Evolutionary conservation across 768 basidiomycete genomes (phyloP), one percentile per base, ranked within the genome.

Genomic region (Gyrodon lividus): DNA sequence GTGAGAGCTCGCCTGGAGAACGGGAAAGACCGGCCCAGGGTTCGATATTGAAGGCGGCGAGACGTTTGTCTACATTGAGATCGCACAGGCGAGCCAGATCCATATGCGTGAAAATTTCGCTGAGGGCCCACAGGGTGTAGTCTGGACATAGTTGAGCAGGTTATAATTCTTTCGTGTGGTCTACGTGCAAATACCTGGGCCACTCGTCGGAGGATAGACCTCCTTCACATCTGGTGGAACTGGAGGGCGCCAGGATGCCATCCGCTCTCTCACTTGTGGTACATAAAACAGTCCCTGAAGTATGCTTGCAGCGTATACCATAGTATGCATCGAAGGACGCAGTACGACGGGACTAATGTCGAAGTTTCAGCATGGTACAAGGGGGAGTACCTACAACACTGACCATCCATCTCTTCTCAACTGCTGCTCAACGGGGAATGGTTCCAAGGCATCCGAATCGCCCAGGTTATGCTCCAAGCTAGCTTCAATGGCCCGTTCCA

Each of bases 401-500:
- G 34, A 86, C 87, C 83, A 74, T 46, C 79, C 77, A 52, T 77
- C 80, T 55, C 82, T 76, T 22, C 87, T 73, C 3, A 83, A 58
- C 26, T 74, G 71, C 26, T 82, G 71, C 48, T 83, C 78, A 4
- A 80, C 59, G 0, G 82, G 78, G 31, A 77, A 70, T 20, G 76
- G 72, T 44, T 83, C 81, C 31, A 75, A 70, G 4, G 83, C 83
- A 22, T 76, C 70, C 20, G 70, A 65, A 56, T 81, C 76, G 17
- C 80, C 78, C 44, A 66, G 61, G 31, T 54, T 66, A 20, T 70
- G 62, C 17, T 81, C 74, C 50, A 89, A 69, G 63, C 86, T 88
- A 5, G 82, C 86, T 66, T 85, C 79, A 38, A 90, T 87, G 1
- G 86, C 88, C 23, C 83, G 81, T 57, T 79, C 82, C 67, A 89